Conservation (phyloP, 257 asterid genomes). For the Jacaranda mimosifolia region DNA sequence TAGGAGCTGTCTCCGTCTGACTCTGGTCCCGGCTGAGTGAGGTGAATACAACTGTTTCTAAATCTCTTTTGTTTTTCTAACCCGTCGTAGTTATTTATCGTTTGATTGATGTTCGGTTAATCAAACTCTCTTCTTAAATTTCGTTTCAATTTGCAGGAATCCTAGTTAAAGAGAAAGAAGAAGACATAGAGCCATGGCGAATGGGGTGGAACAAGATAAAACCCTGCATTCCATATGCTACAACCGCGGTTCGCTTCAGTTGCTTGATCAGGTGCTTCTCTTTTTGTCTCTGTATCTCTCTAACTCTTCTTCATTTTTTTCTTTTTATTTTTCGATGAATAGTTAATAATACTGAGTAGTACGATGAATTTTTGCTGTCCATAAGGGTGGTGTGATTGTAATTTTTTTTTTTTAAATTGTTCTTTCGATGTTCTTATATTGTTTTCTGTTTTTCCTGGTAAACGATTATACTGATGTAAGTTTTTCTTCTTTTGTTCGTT, state of each 20-base stretch:
- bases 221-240: constrained; percentile 71
- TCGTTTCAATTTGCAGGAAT: constrained; percentile 1
- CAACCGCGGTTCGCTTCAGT: constrained; percentile 77
- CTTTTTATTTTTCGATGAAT: not conserved
- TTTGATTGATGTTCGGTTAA: not conserved
- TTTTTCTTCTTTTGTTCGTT: constrained; percentile 13
- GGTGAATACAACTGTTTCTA: not conserved
- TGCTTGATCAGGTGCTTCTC: constrained; percentile 81
- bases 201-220: constrained; percentile 41
- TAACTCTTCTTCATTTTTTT: not conserved
- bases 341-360: not conserved
- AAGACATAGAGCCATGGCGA: constrained; percentile 51
- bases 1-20: not conserved
- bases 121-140: not conserved
- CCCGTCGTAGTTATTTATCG: not conserved
- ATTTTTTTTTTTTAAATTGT: not conserved
- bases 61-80: not conserved
- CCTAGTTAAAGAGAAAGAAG: not conserved
- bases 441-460: not conserved
- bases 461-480: constrained; percentile 4
- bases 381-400: not conserved
- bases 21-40: not conserved
- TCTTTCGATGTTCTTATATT: too few species aligned
- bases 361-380: not conserved
- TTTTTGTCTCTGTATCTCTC: not conserved